Conservation (phyloP, 345 rosid species). For the Moringa oleifera region DNA sequence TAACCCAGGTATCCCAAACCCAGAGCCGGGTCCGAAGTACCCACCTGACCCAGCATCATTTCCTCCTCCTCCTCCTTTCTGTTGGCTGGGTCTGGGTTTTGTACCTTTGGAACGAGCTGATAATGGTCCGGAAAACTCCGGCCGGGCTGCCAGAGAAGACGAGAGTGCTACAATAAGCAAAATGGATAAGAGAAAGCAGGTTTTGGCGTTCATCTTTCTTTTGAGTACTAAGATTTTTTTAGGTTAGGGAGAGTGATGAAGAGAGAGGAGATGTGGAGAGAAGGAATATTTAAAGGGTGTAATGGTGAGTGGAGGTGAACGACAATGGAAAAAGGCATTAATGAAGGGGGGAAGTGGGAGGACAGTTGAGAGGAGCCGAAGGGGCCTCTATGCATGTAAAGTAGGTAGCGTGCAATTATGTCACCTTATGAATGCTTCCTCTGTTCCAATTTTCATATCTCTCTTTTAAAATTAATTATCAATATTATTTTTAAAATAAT, state of each 20-base stretch:
- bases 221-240: background rate
- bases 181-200: constrained; percentile 23
- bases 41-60: constrained; percentile 39
- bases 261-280: background rate
- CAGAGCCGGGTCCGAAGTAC: constrained; percentile 41
- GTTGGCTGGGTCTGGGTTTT: too few species aligned
- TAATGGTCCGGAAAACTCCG: constrained; percentile 26
- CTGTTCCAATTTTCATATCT: too few species aligned
- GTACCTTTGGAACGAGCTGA: constrained; percentile 23
- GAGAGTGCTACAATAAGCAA: constrained; percentile 30
- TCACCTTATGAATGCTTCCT: background rate
- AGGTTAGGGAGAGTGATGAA: background rate
- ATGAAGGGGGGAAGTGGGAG: constrained; percentile 14
- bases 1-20: constrained; percentile 49
- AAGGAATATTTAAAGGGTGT: constrained; percentile 7
- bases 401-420: constrained; percentile 35
- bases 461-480: too few species aligned
- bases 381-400: constrained; percentile 9
- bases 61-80: constrained; percentile 19
- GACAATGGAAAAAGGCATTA: constrained; percentile 14
- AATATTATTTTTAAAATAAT: too few species aligned
- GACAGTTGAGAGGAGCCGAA: constrained; percentile 44
- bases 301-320: background rate
- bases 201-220: constrained; percentile 26
- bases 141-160: constrained; percentile 32